These are phyloP conservation scores for Diaporthe velutina DNA, from an alignment of 2,329 filamentous ascomycete species.

Conservation along the genomic window DNA sequence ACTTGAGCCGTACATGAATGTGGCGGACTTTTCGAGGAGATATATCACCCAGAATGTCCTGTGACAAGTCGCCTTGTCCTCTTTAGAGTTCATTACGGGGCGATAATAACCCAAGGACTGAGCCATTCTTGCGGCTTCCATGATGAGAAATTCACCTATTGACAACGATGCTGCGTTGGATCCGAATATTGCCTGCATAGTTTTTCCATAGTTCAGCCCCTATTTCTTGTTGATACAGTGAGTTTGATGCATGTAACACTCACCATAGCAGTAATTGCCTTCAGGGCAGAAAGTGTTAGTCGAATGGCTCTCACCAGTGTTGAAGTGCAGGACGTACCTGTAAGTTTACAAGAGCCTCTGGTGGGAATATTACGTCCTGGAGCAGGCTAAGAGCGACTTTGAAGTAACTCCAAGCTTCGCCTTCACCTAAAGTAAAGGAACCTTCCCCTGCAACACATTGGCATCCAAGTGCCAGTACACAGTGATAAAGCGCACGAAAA, in stretches of 20 bases:
- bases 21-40: background rate
- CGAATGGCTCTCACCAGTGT: fast-evolving
- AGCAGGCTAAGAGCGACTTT: background rate
- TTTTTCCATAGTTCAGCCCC: too few relatives aligned
- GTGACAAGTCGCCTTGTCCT: background rate
- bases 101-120: background rate
- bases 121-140: slow-evolving; percentile 14
- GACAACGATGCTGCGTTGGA: background rate
- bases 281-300: background rate
- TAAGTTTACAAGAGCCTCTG: background rate
- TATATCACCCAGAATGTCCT: slow-evolving; percentile 14
- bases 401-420: slow-evolving; percentile 6
- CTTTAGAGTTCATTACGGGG: background rate
- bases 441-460: background rate
- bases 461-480: slow-evolving; percentile 2
- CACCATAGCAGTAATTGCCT: slow-evolving; percentile 17
- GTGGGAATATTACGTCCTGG: background rate
- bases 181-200: background rate
- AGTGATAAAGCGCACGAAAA: slow-evolving; percentile 6
- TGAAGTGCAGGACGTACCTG: background rate
- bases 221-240: background rate
- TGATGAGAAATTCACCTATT: background rate
- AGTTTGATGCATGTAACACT: background rate
- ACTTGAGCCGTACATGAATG: background rate
- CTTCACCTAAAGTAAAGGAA: background rate